Conservation (phyloP, 345 rosid genomes). For the Geranium brycei region DNA sequence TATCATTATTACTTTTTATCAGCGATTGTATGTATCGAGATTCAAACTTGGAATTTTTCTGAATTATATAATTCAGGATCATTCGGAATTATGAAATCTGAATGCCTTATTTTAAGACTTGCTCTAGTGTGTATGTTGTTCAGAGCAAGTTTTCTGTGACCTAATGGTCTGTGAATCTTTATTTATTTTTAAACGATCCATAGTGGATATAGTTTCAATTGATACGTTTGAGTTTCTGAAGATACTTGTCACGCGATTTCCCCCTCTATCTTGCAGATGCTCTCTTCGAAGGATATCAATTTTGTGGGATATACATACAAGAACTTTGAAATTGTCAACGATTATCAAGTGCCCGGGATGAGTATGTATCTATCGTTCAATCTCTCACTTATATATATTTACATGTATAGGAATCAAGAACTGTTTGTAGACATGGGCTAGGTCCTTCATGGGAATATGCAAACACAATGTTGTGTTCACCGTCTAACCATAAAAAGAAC, state of each 20-base stretch:
- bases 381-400: constrained; percentile 1
- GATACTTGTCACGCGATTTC: not conserved
- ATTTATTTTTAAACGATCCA: not conserved
- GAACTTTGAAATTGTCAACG: constrained; percentile 75
- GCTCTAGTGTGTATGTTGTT: not conserved
- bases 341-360: constrained; percentile 74
- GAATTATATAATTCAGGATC: not conserved
- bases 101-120: not conserved
- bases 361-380: constrained; percentile 20
- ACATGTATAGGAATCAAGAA: too few relatives aligned
- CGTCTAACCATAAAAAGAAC: not conserved
- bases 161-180: not conserved
- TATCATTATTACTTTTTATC: too few relatives aligned
- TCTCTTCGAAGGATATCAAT: constrained; percentile 67
- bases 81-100: not conserved
- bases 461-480: not conserved
- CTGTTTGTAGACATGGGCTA: too few relatives aligned
- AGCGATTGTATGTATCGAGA: too few relatives aligned
- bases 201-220: not conserved
- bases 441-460: too few relatives aligned
- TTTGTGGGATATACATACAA: constrained; percentile 77
- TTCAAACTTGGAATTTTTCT: not conserved
- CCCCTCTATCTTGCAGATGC: constrained; percentile 33
- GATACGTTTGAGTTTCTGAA: not conserved
- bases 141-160: not conserved